A percentile compares a stretch with the other conserved stretches of the same genome.
These are phyloP conservation scores for Tetrahymena malaccensis DNA, from an alignment of 73 alveolate genomes.

Conservation along the genomic window DNA sequence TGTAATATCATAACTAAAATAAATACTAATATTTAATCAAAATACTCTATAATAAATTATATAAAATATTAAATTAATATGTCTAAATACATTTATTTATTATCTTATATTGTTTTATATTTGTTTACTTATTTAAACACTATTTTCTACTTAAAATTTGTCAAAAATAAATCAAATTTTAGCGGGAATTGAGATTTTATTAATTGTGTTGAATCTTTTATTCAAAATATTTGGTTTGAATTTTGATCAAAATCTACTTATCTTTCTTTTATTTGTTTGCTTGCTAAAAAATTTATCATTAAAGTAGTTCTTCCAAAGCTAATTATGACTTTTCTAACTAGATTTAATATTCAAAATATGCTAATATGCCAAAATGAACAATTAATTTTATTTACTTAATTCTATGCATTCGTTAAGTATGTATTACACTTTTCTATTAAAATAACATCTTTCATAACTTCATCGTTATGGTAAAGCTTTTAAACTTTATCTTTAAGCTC, in stretches of 20 bases:
- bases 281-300: neutral
- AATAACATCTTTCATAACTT: neutral
- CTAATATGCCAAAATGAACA: neutral
- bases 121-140: too few relatives aligned
- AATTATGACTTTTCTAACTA: neutral
- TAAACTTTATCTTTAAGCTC: neutral
- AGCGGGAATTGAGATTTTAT: neutral
- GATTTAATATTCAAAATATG: neutral
- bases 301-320: neutral
- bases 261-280: too few relatives aligned
- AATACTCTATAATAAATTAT: neutral
- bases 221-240: neutral
- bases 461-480: neutral
- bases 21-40: too few relatives aligned
- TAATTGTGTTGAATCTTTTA: too few relatives aligned
- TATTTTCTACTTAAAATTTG: neutral
- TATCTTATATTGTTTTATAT: too few relatives aligned
- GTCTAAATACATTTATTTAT: too few relatives aligned
- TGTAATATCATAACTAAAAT: too few relatives aligned
- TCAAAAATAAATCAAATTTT: too few relatives aligned
- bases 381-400: neutral
- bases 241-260: neutral
- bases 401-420: neutral
- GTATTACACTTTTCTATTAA: neutral
- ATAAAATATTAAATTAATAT: too few relatives aligned